Base-by-base conservation (phyloP, 148 eudicot species). In the Hydrangea macrophylla region DNA sequence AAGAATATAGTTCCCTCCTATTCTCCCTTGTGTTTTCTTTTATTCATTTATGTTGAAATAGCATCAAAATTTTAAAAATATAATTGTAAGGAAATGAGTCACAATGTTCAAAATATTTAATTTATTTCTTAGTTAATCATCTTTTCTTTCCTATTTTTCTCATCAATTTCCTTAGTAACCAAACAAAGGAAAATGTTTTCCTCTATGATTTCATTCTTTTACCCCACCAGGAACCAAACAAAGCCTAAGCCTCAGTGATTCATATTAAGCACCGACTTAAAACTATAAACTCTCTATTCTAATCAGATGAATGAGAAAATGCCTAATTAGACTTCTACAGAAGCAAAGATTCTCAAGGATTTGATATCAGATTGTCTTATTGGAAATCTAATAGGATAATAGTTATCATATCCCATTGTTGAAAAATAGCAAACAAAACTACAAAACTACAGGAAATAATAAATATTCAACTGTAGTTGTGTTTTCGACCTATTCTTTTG, bases 381-480 rank as follows among this genome's bases (percentile, higher is more conserved):
- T 64, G 31, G 58, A 32, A 40, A 56, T 36, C 4, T 28, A 37
- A 20, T 6, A 32, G 7, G 6, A 22, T 18, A 39, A 3, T 37
- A 48, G n/a, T n/a, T n/a, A n/a, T n/a, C n/a, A n/a, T n/a, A n/a
- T n/a, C 5, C 25, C 35, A 44, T 42, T 56, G 17, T 25, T 56
- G 27, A 27, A 35, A 27, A 35, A 54, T 23, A 24, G 25, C 26
- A 12, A 39, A 37, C 17, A 62, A n/a, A n/a, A n/a, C n/a, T n/a
- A n/a, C n/a, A n/a, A 55, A 64, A 33, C 37, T 9, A 45, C 3
- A 63, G 56, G 75, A 37, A 44, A 58, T 33, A 66, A n/a, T 18
- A 17, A 9, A 17, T 45, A 48, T 15, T 48, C 53, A 48, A 18
- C 17, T 15, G n/a, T n/a, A n/a, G n/a, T 39, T 42, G 20, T 53